Conservation (phyloP, 2,329 filamentous ascomycete genomes). For the Apiospora marii region DNA sequence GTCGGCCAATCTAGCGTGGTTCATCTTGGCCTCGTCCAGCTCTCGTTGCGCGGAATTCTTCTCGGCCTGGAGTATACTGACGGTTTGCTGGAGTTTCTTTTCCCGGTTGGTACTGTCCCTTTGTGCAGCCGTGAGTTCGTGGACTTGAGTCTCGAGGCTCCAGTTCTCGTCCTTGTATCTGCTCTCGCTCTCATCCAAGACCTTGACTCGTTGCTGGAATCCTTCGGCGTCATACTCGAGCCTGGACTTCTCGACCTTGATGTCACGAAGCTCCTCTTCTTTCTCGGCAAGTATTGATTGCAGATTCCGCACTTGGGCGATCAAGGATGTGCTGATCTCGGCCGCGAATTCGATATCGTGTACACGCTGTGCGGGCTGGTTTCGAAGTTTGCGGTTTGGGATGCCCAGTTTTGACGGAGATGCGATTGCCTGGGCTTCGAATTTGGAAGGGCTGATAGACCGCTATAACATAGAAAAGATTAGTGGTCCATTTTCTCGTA, state of each 20-base stretch:
- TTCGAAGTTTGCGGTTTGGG: conserved; percentile 86
- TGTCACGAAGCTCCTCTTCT: conserved; percentile 82
- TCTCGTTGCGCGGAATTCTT: conserved; percentile 84
- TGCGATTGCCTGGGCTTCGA: conserved; percentile 82
- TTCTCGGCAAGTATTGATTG: conserved; percentile 86
- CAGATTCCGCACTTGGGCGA: conserved; percentile 91
- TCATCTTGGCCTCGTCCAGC: conserved; percentile 86
- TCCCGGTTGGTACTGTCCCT: conserved; percentile 84
- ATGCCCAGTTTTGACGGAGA: conserved; percentile 91
- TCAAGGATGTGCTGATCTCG: conserved; percentile 93
- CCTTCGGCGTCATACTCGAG: conserved; percentile 85
- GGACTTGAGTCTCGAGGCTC: conserved; percentile 91
- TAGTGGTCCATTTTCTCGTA: background rate
- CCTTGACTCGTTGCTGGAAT: conserved; percentile 80
- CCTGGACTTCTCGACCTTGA: conserved; percentile 76
- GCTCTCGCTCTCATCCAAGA: conserved; percentile 91
- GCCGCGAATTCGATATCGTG: conserved; percentile 99
- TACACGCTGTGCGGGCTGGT: conserved; percentile 85
- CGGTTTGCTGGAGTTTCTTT: conserved; percentile 77
- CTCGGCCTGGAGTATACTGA: conserved; percentile 75
- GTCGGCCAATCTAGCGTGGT: conserved; percentile 79
- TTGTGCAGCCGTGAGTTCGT: conserved; percentile 77
- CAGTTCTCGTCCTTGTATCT: conserved; percentile 99
- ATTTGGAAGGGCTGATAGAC: conserved; percentile 77
- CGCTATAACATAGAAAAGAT: conserved; percentile 53